Conservation (phyloP, 768 basidiomycete species). For the Russula olivacea region DNA sequence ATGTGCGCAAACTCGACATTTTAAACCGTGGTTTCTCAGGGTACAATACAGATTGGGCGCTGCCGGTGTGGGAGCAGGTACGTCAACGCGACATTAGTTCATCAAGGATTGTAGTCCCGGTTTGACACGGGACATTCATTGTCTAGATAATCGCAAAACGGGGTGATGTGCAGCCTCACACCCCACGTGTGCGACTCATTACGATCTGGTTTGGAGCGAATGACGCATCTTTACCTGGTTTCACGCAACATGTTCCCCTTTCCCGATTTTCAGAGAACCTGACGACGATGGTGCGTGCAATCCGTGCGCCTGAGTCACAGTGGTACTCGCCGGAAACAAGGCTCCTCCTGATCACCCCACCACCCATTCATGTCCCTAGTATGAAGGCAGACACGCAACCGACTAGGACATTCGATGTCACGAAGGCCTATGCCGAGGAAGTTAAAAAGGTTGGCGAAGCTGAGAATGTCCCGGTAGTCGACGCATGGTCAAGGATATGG, state of each 20-base stretch:
- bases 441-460: constrained; percentile 54
- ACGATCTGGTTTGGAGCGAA: constrained; percentile 90
- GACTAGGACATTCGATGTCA: constrained; percentile 58
- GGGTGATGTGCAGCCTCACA: constrained; percentile 40
- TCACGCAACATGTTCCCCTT: constrained; percentile 72
- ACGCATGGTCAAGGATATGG: constrained; percentile 72
- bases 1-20: constrained; percentile 77
- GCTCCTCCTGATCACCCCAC: constrained; percentile 78
- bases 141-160: constrained; percentile 54
- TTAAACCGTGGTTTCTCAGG: constrained; percentile 80
- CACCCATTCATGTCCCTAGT: constrained; percentile 67
- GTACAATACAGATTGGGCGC: constrained; percentile 83
- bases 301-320: constrained; percentile 55
- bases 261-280: constrained; percentile 61
- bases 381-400: constrained; percentile 47
- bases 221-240: constrained; percentile 64
- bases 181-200: constrained; percentile 63
- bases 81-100: constrained; percentile 16
- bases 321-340: constrained; percentile 67
- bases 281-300: constrained; percentile 50
- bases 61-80: constrained; percentile 75
- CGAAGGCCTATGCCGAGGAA: constrained; percentile 64
- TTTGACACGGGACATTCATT: background rate
- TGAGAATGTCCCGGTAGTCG: constrained; percentile 55
- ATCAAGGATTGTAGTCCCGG: background rate